These are phyloP conservation scores for Colletotrichum graminicola DNA, from an alignment of 2,329 filamentous ascomycete genomes.

Conservation along the genomic window DNA sequence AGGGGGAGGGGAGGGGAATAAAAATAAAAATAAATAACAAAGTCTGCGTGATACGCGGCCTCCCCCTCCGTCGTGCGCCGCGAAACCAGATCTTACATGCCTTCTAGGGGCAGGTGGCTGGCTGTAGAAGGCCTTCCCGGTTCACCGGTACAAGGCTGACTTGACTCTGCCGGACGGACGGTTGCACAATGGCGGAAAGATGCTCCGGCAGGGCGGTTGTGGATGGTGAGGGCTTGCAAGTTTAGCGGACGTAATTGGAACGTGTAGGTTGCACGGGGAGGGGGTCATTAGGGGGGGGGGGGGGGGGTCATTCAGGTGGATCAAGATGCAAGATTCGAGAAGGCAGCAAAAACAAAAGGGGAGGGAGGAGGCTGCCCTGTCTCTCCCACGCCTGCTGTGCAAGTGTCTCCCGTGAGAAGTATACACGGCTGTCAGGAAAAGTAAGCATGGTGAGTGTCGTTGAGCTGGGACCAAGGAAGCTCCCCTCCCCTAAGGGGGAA, in stretches of 20 bases:
- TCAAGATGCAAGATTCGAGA: too few species aligned
- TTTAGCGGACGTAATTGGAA: not conserved
- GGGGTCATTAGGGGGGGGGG: too few species aligned
- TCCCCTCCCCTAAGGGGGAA: not conserved
- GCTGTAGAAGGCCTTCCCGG: not conserved
- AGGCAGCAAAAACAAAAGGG: too few species aligned
- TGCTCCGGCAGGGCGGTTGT: too few species aligned
- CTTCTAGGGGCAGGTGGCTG: not conserved
- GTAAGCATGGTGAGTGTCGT: not conserved
- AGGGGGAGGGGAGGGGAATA: too few species aligned
- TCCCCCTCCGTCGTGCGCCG: not conserved
- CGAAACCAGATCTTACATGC: not conserved
- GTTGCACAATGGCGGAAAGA: constrained; percentile 2
- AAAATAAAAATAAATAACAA: too few species aligned
- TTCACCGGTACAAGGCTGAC: constrained; percentile 7
- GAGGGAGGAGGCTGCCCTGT: not conserved
- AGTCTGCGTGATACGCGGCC: not conserved
- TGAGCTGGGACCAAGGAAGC: too few species aligned
- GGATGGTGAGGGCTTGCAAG: too few species aligned
- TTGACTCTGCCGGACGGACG: constrained; percentile 16
- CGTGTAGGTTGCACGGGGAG: too few species aligned
- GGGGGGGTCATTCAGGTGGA: too few species aligned
- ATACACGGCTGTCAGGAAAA: not conserved
- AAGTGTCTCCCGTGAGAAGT: not conserved
- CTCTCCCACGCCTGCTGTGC: not conserved